phyloP scores from a whole-genome alignment of 345 rosid species.

The Hibiscus mutabilis region DNA sequence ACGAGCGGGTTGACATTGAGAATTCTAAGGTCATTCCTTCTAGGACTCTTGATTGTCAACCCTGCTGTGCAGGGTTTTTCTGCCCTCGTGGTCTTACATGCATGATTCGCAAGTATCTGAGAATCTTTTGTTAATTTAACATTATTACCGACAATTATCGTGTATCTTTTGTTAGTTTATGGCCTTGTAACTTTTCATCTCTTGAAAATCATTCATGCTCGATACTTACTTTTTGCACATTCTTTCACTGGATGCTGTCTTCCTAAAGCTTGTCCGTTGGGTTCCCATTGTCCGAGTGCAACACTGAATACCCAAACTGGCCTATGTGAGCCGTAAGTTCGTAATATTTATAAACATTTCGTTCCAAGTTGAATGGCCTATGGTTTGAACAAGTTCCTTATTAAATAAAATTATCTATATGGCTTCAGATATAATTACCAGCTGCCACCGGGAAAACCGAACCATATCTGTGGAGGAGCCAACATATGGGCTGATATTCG shows the following conservation, averaged over 20 bases:
- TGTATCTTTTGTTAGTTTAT: not conserved
- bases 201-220: too few relatives aligned
- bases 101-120: conserved; percentile 76
- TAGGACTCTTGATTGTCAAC: conserved; percentile 53
- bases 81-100: conserved; percentile 89
- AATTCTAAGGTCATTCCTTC: conserved; percentile 52
- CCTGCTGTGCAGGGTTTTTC: conserved; percentile 91
- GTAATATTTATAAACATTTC: not conserved
- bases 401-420: not conserved
- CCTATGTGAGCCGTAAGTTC: conserved; percentile 64
- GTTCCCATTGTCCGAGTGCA: conserved; percentile 59
- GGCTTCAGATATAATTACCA: conserved; percentile 74
- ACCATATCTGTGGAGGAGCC: conserved; percentile 95
- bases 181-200: not conserved
- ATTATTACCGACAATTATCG: not conserved
- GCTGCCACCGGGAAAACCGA: conserved; percentile 52
- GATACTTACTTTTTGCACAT: not conserved
- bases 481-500: conserved; percentile 78
- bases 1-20: conserved; percentile 40
- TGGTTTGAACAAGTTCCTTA: conserved; percentile 1
- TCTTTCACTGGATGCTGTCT: not conserved
- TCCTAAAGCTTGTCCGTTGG: conserved; percentile 65
- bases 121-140: conserved; percentile 7
- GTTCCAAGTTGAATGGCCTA: not conserved
- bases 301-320: conserved; percentile 41